phyloP scores from a whole-genome alignment of 1,284 basidiomycete genomes.

The Ceratobasidium sp. region DNA sequence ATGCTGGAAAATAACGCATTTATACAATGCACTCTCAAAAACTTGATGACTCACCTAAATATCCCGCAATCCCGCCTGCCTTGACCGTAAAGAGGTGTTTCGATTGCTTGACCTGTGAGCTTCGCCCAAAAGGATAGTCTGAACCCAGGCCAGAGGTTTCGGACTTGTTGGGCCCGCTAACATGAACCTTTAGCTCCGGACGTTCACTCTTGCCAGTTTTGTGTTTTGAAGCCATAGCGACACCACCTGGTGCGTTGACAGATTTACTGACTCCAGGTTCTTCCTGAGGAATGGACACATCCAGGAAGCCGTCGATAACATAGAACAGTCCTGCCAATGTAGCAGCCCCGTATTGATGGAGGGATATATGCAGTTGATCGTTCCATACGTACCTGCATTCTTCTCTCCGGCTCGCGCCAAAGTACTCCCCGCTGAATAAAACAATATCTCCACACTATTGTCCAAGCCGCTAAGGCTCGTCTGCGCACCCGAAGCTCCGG shows the following conservation, averaged over 20 bases:
- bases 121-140: slow-evolving; percentile 33
- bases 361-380: background rate
- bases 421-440: slow-evolving; percentile 87
- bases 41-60: slow-evolving; percentile 73
- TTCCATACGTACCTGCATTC: slow-evolving; percentile 71
- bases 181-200: slow-evolving; percentile 28
- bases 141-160: background rate
- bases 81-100: slow-evolving; percentile 94
- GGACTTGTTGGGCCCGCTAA: slow-evolving; percentile 17
- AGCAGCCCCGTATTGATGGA: slow-evolving; percentile 3
- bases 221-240: slow-evolving; percentile 25
- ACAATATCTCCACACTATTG: slow-evolving; percentile 96
- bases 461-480: slow-evolving; percentile 83
- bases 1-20: slow-evolving; percentile 65
- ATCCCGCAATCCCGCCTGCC: slow-evolving; percentile 98
- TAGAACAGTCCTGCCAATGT: slow-evolving; percentile 84
- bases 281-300: slow-evolving; percentile 82
- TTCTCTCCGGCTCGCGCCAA: slow-evolving; percentile 92
- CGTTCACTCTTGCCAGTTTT: slow-evolving; percentile 17
- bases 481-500: slow-evolving; percentile 62
- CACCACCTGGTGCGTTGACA: slow-evolving; percentile 22
- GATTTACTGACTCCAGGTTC: slow-evolving; percentile 50
- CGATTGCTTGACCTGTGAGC: slow-evolving; percentile 52
- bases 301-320: slow-evolving; percentile 97
- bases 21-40: background rate